These are phyloP conservation scores for Talaromyces adpressus DNA, from an alignment of 495 filamentous ascomycete genomes.

Conservation along the genomic window DNA sequence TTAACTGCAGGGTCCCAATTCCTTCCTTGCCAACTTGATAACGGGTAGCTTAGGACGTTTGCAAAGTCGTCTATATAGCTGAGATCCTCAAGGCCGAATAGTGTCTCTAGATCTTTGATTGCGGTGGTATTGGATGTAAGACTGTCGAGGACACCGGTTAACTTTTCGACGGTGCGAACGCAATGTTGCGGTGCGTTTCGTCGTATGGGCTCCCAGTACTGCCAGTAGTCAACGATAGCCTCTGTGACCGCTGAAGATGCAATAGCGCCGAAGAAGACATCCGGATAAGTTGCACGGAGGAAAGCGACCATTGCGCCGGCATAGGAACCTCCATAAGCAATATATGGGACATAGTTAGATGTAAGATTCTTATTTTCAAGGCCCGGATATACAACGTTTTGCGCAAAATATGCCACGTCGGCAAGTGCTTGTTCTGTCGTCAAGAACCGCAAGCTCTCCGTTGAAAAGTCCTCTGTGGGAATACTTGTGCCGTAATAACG, in stretches of 20 bases:
- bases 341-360: conserved; percentile 51
- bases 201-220: conserved; percentile 61
- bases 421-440: conserved; percentile 69
- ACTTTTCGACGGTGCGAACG: conserved; percentile 46
- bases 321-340: conserved; percentile 70
- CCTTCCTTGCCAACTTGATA: conserved; percentile 50
- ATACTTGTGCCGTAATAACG: conserved; percentile 64
- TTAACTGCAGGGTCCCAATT: conserved; percentile 66
- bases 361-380: conserved; percentile 56
- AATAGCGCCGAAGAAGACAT: conserved; percentile 62
- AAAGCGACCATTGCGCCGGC: conserved; percentile 68
- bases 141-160: conserved; percentile 56
- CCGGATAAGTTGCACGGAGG: conserved; percentile 59
- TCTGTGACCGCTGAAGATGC: conserved; percentile 64
- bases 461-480: conserved; percentile 51
- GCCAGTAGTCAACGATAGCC: conserved; percentile 66
- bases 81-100: conserved; percentile 52
- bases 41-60: conserved; percentile 38
- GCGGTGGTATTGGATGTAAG: conserved; percentile 26
- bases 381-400: conserved; percentile 57
- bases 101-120: conserved; percentile 40
- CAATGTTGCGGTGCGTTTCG: conserved; percentile 49
- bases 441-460: conserved; percentile 62
- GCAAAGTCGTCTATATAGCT: conserved; percentile 59
- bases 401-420: conserved; percentile 65